Conservation (phyloP, 225 moss, liverwort and hornwort species). For the Lunularia cruciata region DNA sequence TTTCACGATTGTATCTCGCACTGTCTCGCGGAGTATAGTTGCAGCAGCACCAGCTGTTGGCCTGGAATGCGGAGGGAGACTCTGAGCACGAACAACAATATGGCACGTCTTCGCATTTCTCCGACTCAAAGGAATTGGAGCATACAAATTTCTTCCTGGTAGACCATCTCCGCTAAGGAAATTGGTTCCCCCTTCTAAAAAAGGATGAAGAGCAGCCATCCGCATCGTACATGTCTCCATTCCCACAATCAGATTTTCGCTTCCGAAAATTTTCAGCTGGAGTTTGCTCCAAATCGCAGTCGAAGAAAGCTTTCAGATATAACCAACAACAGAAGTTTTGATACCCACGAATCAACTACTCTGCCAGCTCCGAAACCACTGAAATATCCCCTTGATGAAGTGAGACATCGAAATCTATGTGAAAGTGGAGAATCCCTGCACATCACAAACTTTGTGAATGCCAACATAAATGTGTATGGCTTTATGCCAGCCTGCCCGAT, state of each 20-base stretch:
- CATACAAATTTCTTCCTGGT: not conserved
- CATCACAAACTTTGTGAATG: no score
- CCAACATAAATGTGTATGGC: no score
- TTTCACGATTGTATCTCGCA: conserved; percentile 13
- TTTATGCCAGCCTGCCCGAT: no score
- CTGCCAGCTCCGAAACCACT: not conserved
- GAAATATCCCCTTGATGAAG: not conserved
- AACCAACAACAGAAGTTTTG: not conserved
- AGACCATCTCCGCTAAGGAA: not conserved
- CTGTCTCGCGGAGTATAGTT: conserved; percentile 23
- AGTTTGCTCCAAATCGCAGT: no score
- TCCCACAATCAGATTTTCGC: not conserved
- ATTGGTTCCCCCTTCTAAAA: not conserved
- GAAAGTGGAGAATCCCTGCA: not conserved
- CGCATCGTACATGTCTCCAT: conserved; percentile 20
- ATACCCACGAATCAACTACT: not conserved
- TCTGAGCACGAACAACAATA: conserved; percentile 7
- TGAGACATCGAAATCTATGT: no score
- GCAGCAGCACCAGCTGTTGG: conserved; percentile 19
- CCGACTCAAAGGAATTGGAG: not conserved
- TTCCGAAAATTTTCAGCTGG: no score
- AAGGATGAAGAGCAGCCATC: conserved; percentile 21
- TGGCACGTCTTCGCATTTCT: not conserved
- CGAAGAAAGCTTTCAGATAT: not conserved
- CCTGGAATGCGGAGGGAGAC: conserved; percentile 16